Evolutionary conservation across 495 filamentous ascomycete species (phyloP).

Genomic region (Bacidia gigantensis): DNA sequence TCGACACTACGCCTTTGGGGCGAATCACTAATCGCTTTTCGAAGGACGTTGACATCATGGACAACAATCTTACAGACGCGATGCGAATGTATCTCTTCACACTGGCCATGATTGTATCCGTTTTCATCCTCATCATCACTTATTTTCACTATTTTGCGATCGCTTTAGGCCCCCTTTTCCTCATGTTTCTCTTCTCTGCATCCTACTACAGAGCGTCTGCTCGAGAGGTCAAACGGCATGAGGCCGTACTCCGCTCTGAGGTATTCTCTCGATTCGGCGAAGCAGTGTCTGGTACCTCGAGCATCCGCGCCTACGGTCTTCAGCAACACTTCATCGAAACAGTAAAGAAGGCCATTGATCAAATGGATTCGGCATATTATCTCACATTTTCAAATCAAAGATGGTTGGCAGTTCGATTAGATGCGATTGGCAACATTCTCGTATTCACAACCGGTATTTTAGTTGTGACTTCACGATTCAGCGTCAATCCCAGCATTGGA

Average conservation of each 20-base stretch:
- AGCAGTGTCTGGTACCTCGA: conserved; percentile 66
- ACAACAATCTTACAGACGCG: conserved; percentile 78
- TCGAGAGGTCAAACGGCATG: conserved; percentile 85
- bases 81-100: conserved; percentile 91
- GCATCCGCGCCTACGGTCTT: conserved; percentile 79
- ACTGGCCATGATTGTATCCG: conserved; percentile 58
- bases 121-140: conserved; percentile 77
- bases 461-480: conserved; percentile 88
- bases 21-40: conserved; percentile 95
- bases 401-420: conserved; percentile 76
- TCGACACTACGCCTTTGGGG: conserved; percentile 93
- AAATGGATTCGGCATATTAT: conserved; percentile 89
- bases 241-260: conserved; percentile 69
- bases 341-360: conserved; percentile 59
- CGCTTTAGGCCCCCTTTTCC: conserved; percentile 65
- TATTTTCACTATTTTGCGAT: conserved; percentile 93
- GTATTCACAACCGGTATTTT: conserved; percentile 82
- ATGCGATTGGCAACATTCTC: conserved; percentile 64
- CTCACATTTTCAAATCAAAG: conserved; percentile 88
- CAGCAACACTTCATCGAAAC: conserved; percentile 55
- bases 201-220: conserved; percentile 85
- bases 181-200: conserved; percentile 71
- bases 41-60: conserved; percentile 89
- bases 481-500: conserved; percentile 66
- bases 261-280: conserved; percentile 92